Percentiles rank a stretch among this genome's conserved stretches.
These are phyloP conservation scores for Hibiscus trionum DNA, from an alignment of 345 rosid genomes.

Conservation along the genomic window DNA sequence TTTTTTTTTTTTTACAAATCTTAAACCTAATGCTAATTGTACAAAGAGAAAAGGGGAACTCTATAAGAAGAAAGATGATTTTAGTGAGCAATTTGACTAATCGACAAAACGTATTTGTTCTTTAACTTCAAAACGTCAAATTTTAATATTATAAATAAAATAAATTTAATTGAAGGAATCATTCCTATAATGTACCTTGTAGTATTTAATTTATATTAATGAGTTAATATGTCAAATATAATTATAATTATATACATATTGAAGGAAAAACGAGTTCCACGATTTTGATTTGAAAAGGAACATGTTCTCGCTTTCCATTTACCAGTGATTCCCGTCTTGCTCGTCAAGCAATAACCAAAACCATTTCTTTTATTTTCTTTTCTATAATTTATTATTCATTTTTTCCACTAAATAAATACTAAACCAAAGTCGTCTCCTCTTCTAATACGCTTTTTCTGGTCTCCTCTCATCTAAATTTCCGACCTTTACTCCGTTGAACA, in stretches of 20 bases:
- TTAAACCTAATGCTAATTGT: no score
- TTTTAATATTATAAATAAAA: no score
- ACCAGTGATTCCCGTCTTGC: not conserved
- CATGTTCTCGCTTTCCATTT: not conserved
- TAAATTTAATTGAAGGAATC: not conserved
- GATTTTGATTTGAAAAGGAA: not conserved
- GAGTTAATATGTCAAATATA: no score
- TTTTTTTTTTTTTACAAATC: no score
- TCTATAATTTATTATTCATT: not conserved
- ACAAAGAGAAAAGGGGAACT: no score
- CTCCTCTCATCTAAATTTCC: not conserved
- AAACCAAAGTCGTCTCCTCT: not conserved
- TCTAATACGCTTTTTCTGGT: not conserved
- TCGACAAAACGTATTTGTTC: no score
- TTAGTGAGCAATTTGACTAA: no score
- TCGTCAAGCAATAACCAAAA: not conserved
- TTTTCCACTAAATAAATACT: not conserved
- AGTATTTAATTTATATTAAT: no score
- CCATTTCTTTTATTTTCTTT: not conserved
- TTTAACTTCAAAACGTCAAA: no score
- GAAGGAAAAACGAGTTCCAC: not conserved
- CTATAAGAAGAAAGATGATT: no score
- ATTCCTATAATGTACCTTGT: no score
- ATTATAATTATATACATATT: no score
- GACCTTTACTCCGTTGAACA: not conserved